A percentile compares a stretch with the other conserved stretches of the same genome.
Conservation (phyloP, 768 basidiomycete genomes). For the Tricholoma saponaceum region DNA sequence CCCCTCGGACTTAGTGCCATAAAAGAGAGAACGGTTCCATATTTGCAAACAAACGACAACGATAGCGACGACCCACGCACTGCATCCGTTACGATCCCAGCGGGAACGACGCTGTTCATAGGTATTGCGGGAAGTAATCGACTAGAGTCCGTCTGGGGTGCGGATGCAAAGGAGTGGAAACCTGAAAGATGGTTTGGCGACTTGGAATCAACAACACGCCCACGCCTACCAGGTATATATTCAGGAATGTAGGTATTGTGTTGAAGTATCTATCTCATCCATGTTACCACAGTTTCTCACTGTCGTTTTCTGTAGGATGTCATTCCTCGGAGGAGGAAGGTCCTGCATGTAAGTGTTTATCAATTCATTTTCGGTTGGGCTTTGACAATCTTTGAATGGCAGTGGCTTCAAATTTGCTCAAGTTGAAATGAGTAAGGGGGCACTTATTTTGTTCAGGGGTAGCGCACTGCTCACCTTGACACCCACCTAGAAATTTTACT, state of each 20-base stretch:
- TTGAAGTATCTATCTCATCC: neutral
- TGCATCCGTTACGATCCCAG: conserved; percentile 36
- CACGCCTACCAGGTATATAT: conserved; percentile 46
- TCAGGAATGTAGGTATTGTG: conserved; percentile 39
- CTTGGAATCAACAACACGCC: conserved; percentile 3
- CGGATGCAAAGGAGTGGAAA: conserved; percentile 44
- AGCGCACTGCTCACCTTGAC: neutral
- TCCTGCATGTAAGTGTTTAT: conserved; percentile 44
- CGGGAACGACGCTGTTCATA: conserved; percentile 45
- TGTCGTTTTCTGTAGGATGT: conserved; percentile 34
- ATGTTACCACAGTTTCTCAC: neutral
- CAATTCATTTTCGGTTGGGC: neutral
- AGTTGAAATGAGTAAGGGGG: conserved; percentile 49
- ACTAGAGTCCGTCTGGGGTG: conserved; percentile 48
- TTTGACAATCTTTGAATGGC: neutral
- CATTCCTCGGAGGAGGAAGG: conserved; percentile 50
- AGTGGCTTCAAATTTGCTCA: conserved; percentile 54
- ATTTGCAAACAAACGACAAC: conserved; percentile 20
- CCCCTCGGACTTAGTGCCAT: conserved; percentile 26
- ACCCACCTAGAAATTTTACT: conserved; percentile 34
- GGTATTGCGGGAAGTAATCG: conserved; percentile 45
- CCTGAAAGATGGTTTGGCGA: conserved; percentile 38
- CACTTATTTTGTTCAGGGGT: neutral
- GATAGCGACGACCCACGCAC: conserved; percentile 13
- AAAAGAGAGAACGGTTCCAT: conserved; percentile 40